A percentile compares a stretch with the other conserved stretches of the same genome.
Evolutionary conservation across 73 alveolate species (phyloP).

Genomic region (Uronychia setigera): DNA sequence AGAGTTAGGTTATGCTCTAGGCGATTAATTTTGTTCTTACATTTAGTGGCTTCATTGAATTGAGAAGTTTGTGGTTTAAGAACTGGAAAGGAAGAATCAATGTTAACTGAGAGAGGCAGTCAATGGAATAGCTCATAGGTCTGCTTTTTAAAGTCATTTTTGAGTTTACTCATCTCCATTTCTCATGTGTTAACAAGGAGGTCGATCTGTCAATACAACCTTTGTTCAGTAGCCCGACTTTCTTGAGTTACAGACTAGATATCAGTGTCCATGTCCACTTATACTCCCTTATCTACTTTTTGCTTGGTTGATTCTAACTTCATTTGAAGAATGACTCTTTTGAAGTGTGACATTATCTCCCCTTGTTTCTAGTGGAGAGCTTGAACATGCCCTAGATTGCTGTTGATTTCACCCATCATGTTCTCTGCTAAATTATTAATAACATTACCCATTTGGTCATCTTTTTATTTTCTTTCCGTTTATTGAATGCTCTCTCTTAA

Average conservation of each 20-base stretch:
- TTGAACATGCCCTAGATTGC: background rate
- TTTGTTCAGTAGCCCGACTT: background rate
- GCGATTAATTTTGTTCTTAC: background rate
- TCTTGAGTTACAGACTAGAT: background rate
- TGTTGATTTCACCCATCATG: too few relatives aligned
- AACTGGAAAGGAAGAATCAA: background rate
- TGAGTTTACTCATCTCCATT: background rate
- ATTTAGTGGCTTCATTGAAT: background rate
- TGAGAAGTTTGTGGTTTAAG: background rate
- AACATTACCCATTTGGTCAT: background rate
- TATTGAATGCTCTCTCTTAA: background rate
- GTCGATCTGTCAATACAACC: background rate
- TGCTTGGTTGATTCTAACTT: background rate
- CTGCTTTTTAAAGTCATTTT: background rate
- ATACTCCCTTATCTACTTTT: background rate
- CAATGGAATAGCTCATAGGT: background rate
- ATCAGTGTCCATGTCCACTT: background rate
- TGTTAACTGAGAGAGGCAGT: background rate
- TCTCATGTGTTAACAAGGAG: background rate
- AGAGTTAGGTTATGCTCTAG: background rate
- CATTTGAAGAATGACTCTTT: background rate
- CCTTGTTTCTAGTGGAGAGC: background rate
- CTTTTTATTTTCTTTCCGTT: background rate
- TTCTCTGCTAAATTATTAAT: too few relatives aligned
- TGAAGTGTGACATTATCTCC: background rate